A percentile compares a stretch with the other conserved stretches of the same genome.
phyloP scores from a whole-genome alignment of 2,329 filamentous ascomycete genomes.

The Diplocarpon rosae region DNA sequence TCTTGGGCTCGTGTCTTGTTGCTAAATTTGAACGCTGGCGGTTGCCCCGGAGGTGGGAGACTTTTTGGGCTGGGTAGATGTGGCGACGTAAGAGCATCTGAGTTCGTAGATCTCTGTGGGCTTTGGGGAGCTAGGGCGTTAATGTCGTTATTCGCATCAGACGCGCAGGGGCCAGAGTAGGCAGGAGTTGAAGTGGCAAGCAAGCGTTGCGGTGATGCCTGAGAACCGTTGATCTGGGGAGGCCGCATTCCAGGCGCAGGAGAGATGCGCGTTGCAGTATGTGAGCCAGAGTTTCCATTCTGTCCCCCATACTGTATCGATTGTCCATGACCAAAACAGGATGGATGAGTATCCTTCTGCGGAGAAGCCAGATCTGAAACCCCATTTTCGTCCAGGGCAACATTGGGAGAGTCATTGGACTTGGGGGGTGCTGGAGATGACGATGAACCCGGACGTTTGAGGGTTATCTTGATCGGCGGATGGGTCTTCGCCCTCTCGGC shows the following conservation, averaged over 20 bases:
- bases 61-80: slow-evolving; percentile 25
- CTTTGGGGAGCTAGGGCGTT: slow-evolving; percentile 5
- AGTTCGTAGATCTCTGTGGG: slow-evolving; percentile 15
- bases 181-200: not conserved
- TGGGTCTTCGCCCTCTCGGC: slow-evolving; percentile 50
- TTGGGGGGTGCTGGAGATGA: slow-evolving; percentile 29
- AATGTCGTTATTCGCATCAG: slow-evolving; percentile 7
- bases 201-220: slow-evolving; percentile 1
- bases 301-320: slow-evolving; percentile 5
- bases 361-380: slow-evolving; percentile 8
- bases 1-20: slow-evolving; percentile 13
- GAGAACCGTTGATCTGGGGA: slow-evolving; percentile 8
- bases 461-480: slow-evolving; percentile 43
- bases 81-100: slow-evolving; percentile 26
- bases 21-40: slow-evolving; percentile 18
- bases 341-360: slow-evolving; percentile 6
- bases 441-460: slow-evolving; percentile 37
- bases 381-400: slow-evolving; percentile 11
- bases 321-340: slow-evolving; percentile 4
- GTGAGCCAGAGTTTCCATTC: not conserved
- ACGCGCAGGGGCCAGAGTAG: slow-evolving; percentile 11
- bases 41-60: slow-evolving; percentile 25
- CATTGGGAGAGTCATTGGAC: slow-evolving; percentile 14
- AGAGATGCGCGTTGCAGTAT: not conserved
- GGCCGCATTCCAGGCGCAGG: slow-evolving; percentile 1